These are phyloP conservation scores for Phialocephala subalpina DNA, from an alignment of 2,329 filamentous ascomycete genomes.

Conservation along the genomic window DNA sequence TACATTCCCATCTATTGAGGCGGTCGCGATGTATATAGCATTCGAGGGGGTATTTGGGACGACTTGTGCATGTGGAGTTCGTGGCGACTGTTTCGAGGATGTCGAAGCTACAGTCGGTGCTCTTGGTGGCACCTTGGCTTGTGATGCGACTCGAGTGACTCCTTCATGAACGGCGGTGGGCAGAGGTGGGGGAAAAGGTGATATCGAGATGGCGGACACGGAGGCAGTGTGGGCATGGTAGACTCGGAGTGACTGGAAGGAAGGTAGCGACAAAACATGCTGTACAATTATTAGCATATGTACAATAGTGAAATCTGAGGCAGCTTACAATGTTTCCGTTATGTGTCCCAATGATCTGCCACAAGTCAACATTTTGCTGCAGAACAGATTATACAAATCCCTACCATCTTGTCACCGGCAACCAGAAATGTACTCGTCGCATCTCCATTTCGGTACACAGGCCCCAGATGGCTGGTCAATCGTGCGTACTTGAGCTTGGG, in stretches of 20 bases:
- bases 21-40: slow-evolving; percentile 90
- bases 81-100: slow-evolving; percentile 59
- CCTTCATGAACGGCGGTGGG: slow-evolving; percentile 46
- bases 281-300: slow-evolving; percentile 49
- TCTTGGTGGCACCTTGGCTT: slow-evolving; percentile 39
- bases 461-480: slow-evolving; percentile 79
- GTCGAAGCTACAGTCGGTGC: slow-evolving; percentile 52
- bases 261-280: slow-evolving; percentile 87
- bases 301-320: neutral
- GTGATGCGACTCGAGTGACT: slow-evolving; percentile 44
- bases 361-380: slow-evolving; percentile 33
- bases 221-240: slow-evolving; percentile 95
- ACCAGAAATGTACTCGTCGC: slow-evolving; percentile 91
- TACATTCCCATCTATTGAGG: slow-evolving; percentile 95
- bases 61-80: slow-evolving; percentile 58
- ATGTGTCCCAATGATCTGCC: slow-evolving; percentile 88
- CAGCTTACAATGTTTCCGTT: slow-evolving; percentile 89
- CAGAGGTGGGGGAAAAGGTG: slow-evolving; percentile 77
- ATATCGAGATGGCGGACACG: slow-evolving; percentile 88
- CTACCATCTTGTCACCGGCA: slow-evolving; percentile 95
- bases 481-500: slow-evolving; percentile 93
- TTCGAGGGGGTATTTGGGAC: slow-evolving; percentile 84
- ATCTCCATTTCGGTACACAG: slow-evolving; percentile 93
- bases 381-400: slow-evolving; percentile 31
- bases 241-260: slow-evolving; percentile 80